These are phyloP conservation scores for Emmonsia crescens DNA, from an alignment of 2,329 filamentous ascomycete genomes.

Conservation along the genomic window DNA sequence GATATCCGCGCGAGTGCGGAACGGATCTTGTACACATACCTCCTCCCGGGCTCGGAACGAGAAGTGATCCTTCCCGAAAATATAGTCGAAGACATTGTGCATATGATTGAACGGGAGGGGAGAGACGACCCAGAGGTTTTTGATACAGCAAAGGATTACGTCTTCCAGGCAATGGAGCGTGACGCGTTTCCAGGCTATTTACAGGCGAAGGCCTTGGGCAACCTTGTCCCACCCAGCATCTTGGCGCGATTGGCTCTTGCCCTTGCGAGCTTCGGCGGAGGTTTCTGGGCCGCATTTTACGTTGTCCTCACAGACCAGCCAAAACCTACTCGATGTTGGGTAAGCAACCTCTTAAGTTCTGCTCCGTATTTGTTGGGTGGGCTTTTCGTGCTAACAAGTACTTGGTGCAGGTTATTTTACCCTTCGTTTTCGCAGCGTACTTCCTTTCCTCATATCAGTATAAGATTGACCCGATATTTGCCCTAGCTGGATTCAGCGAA, in stretches of 20 bases:
- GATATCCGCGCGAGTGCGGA: slow-evolving; percentile 91
- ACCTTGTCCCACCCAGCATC: slow-evolving; percentile 83
- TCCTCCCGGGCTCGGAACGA: slow-evolving; percentile 87
- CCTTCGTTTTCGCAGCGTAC: slow-evolving; percentile 86
- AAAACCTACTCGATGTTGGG: slow-evolving; percentile 68
- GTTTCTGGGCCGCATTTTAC: slow-evolving; percentile 87
- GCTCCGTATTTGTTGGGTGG: not conserved
- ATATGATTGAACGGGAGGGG: slow-evolving; percentile 78
- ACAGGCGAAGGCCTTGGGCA: slow-evolving; percentile 87
- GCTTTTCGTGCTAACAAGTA: slow-evolving; percentile 12
- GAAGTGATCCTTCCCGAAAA: slow-evolving; percentile 87
- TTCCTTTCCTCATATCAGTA: slow-evolving; percentile 87
- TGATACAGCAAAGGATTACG: slow-evolving; percentile 95
- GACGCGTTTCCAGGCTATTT: slow-evolving; percentile 98
- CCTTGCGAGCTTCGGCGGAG: slow-evolving; percentile 76
- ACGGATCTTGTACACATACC: slow-evolving; percentile 96
- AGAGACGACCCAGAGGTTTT: slow-evolving; percentile 96
- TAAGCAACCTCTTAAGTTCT: slow-evolving; percentile 39
- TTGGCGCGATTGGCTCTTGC: slow-evolving; percentile 78
- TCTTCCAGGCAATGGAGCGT: slow-evolving; percentile 98
- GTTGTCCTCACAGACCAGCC: slow-evolving; percentile 81
- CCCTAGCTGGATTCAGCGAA: slow-evolving; percentile 81
- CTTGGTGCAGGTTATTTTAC: slow-evolving; percentile 56
- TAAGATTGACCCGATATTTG: slow-evolving; percentile 83
- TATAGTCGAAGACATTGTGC: slow-evolving; percentile 76